These are phyloP conservation scores for Elaeagnus macrophylla DNA, from an alignment of 306 rosid species.

Conservation along the genomic window DNA sequence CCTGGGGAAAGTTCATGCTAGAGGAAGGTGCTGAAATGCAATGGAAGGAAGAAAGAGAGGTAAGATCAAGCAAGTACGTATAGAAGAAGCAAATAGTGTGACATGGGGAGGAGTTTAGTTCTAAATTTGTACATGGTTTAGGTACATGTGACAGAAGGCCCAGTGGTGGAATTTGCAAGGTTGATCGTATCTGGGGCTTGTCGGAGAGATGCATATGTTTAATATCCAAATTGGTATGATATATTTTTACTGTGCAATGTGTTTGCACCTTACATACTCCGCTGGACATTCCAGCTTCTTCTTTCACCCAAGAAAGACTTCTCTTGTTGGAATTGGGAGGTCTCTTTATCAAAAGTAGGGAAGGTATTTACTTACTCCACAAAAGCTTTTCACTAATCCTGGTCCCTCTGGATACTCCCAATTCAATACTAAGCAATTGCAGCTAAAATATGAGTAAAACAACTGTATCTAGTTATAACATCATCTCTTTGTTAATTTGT, in stretches of 20 bases:
- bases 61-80: too few relatives aligned
- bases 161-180: conserved; percentile 62
- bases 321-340: conserved; percentile 57
- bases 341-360: conserved; percentile 22
- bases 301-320: conserved; percentile 41
- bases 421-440: conserved; percentile 24
- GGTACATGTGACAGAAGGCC: conserved; percentile 50
- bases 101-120: too few relatives aligned
- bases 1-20: conserved; percentile 71
- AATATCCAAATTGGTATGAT: conserved; percentile 79
- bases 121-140: too few relatives aligned
- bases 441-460: conserved; percentile 34
- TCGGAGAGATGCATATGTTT: conserved; percentile 55
- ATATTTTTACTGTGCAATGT: conserved; percentile 54
- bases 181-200: conserved; percentile 76
- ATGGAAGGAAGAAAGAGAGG: conserved; percentile 92
- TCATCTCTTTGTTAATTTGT: not conserved
- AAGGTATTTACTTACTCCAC: conserved; percentile 32
- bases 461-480: too few relatives aligned
- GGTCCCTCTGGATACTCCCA: conserved; percentile 29
- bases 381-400: conserved; percentile 18
- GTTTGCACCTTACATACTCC: conserved; percentile 60
- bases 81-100: too few relatives aligned
- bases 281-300: conserved; percentile 55
- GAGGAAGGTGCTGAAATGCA: conserved; percentile 89